Evolutionary conservation across 805 yeast genomes (phyloP), one percentile per base, ranked within the genome.

Genomic region (Wickerhamiella nectarea): DNA sequence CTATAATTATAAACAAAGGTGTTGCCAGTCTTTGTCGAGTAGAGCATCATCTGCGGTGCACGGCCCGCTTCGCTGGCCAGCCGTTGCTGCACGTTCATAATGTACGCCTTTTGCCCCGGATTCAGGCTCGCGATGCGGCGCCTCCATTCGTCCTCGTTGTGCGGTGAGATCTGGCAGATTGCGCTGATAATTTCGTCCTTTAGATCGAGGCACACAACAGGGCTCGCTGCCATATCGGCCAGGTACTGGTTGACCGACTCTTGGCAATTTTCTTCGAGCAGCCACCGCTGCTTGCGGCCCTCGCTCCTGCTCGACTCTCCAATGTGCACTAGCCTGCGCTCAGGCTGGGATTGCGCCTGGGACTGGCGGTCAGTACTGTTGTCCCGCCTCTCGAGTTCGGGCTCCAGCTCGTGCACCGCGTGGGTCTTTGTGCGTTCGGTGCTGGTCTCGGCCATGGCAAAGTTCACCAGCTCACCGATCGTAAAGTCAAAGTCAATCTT

Each of bases 181-280:
- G 86, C 81, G 41, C 86, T 89, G 48, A 91, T 59, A 2, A 84
- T 81, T 48, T 86, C 96, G 52, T 84, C 94, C 48, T 79, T 70
- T 10, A 76, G 62, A 56, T 89, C 97, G 26, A 89, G 74, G 0
- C 80, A 73, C 38, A 86, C 68, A 0, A 89, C 72, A 0, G 96
- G 89, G 0, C 91, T 78, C 18, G 65, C 61, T 0, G 78, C 67
- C 33, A 89, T 58, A 9, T 66, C 69, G 40, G 70, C 68, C 34
- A 85, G 56, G 38, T 79, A 65, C 3, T 63, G 56, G 1, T 70
- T 69, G 0, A 82, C 69, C 0, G 81, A 80, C 44, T 71, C 69
- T 48, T 72, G 73, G 0, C 94, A 74, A 44, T 74, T 77, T 48
- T 82, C 85, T 47, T 84, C 94, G 80, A 82, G 52, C 72, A 76